These are phyloP conservation scores for Russula foetens DNA, from an alignment of 768 basidiomycete species.

Conservation along the genomic window DNA sequence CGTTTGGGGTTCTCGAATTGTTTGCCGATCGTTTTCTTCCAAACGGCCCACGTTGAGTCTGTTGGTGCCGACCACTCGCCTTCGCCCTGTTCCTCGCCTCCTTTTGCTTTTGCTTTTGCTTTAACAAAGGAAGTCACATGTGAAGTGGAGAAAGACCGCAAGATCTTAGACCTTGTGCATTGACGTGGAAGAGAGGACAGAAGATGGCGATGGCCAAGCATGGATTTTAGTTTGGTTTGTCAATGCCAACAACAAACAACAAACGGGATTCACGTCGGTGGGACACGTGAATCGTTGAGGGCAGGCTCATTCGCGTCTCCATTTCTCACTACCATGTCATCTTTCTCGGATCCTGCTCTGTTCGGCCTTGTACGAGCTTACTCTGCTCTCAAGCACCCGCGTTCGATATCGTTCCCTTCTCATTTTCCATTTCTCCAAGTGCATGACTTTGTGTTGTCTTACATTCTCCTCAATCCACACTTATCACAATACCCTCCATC, in stretches of 20 bases:
- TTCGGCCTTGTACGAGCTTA: conserved; percentile 45
- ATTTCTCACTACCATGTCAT: not conserved
- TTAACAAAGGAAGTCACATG: not conserved
- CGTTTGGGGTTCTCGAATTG: conserved; percentile 12
- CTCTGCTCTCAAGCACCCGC: conserved; percentile 42
- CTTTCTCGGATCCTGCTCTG: conserved; percentile 17
- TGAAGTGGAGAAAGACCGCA: not conserved
- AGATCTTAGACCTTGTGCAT: not conserved
- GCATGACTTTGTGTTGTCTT: conserved; percentile 48
- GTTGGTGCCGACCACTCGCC: conserved; percentile 14
- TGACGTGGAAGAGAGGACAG: not conserved
- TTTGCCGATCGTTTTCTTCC: conserved; percentile 12
- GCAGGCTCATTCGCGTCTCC: conserved; percentile 4
- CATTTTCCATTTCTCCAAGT: conserved; percentile 31
- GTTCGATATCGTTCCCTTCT: conserved; percentile 34
- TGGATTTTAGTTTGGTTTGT: not conserved
- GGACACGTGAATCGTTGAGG: not conserved
- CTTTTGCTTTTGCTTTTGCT: not conserved
- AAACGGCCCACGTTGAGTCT: conserved; percentile 1
- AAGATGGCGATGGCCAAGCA: conserved; percentile 7
- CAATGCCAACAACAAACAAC: no score
- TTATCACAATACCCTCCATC: conserved; percentile 56
- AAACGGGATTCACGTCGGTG: no score
- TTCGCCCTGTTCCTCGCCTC: conserved; percentile 8
- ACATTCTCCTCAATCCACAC: conserved; percentile 45